phyloP scores from a whole-genome alignment of 257 asterid genomes.

The Linderniella brevidens region DNA sequence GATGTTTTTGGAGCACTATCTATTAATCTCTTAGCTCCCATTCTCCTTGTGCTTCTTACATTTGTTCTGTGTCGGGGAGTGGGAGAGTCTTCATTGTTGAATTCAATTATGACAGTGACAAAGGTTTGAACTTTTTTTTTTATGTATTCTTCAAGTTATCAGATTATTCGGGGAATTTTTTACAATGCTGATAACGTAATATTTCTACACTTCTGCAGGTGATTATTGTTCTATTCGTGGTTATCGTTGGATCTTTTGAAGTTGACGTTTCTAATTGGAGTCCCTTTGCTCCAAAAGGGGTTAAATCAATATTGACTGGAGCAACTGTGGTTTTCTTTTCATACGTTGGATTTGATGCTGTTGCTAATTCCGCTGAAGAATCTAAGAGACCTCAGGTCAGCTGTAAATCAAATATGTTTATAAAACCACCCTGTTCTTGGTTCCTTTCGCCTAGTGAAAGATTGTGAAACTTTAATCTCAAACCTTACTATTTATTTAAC shows the following conservation, averaged over 20 bases:
- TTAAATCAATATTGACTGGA: conserved; percentile 58
- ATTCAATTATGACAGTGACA: conserved; percentile 65
- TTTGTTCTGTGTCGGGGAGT: conserved; percentile 73
- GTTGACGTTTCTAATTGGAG: conserved; percentile 84
- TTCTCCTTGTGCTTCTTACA: conserved; percentile 56
- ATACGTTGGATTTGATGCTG: conserved; percentile 95
- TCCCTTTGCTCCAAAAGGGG: conserved; percentile 83
- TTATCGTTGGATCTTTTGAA: conserved; percentile 59
- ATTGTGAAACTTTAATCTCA: background rate
- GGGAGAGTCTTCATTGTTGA: conserved; percentile 80
- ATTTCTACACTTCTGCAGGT: conserved; percentile 36
- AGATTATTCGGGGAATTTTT: too few relatives aligned
- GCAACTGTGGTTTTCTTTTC: conserved; percentile 96
- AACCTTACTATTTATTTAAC: too few relatives aligned
- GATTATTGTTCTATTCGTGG: conserved; percentile 61
- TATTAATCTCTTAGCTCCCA: conserved; percentile 69
- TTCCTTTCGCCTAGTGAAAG: background rate
- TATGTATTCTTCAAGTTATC: background rate
- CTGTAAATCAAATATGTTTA: background rate
- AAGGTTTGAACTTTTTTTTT: conserved; percentile 32
- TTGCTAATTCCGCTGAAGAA: conserved; percentile 98
- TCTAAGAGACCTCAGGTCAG: conserved; percentile 85
- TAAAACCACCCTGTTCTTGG: too few relatives aligned
- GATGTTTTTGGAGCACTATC: conserved; percentile 54
- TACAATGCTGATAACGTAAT: conserved; percentile 9